phyloP scores from a whole-genome alignment of 768 basidiomycete genomes.

The Pilatotrama ljubarskyi region DNA sequence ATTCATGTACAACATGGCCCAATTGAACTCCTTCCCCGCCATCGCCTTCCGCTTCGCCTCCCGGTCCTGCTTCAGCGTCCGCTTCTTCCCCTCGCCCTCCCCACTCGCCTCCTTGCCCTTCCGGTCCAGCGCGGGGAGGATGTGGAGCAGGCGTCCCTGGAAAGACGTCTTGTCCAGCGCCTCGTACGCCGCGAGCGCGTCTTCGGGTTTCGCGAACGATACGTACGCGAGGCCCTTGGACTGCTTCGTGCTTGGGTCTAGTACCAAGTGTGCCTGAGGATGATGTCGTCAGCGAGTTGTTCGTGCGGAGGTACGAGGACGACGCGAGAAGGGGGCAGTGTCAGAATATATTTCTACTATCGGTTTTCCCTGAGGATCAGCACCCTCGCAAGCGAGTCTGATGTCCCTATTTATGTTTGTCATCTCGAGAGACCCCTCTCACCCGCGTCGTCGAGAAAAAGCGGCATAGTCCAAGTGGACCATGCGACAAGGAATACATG shows the following conservation, averaged over 20 bases:
- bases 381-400: conserved; percentile 48
- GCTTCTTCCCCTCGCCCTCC: conserved; percentile 46
- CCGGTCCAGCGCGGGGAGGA: conserved; percentile 80
- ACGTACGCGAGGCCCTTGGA: conserved; percentile 67
- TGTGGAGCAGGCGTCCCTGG: conserved; percentile 89
- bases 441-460: background rate
- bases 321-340: conserved; percentile 12
- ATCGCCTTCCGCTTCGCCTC: conserved; percentile 61
- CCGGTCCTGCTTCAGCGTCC: conserved; percentile 58
- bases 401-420: conserved; percentile 56
- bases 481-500: background rate
- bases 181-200: conserved; percentile 71
- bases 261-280: conserved; percentile 55
- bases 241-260: conserved; percentile 46
- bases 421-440: conserved; percentile 36
- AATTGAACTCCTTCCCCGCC: conserved; percentile 83
- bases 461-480: background rate
- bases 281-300: conserved; percentile 10
- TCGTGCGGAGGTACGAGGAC: background rate
- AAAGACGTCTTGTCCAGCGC: conserved; percentile 81
- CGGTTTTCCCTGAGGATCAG: conserved; percentile 50
- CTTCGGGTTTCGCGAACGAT: conserved; percentile 44
- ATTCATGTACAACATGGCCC: conserved; percentile 97
- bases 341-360: conserved; percentile 58
- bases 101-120: conserved; percentile 46